Base-by-base conservation (phyloP, 1,284 basidiomycete genomes). In the Ganoderma meredithae region DNA sequence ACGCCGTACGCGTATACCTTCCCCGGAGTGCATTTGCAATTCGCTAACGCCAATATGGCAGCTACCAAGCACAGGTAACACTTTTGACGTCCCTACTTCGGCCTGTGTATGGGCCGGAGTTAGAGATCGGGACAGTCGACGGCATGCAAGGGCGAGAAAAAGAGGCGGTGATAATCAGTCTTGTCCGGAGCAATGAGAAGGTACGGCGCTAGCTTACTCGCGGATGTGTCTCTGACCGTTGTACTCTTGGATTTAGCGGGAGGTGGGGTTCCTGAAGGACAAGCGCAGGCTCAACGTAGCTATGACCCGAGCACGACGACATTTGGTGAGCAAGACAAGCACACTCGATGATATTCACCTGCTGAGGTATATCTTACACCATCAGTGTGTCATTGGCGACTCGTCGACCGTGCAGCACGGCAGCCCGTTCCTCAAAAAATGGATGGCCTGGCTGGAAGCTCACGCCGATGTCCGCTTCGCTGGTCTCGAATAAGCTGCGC, bases 91-190 rank as follows among this genome's bases (percentile, higher is more conserved):
- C 90, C 2, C 79, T 94, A 53, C 81, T 98, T 8, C 89, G 92
- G 19, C 88, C 91, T 0, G 76, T 80, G 25, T 87, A 92, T 70
- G 94, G 91, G 8, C 85, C 87, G 0, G 86, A 87, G 19, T 84
- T 97, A 4, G 95, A 97, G 72, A 95, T 97, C 61, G 96, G 95
- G 1, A 95, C 92, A 0, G 95, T 97, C 1, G 95, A 98, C 76
- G 95, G 95, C 0, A 93, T 97, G 89, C 96, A 98, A 81, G 96
- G 96, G 0, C 88, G 96, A 63, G 95, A 97, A 80, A 94, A 94
- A 73, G 93, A 98, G 65, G 95, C 95, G 0, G 89, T 98, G 55
- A 88, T 98, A 31, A 92, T 98, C 65, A 94, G 89, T 71, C 86
- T 98, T 6, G 96, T 97, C 0, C 84, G 96, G 55, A 96, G 94